These are phyloP conservation scores for Remersonia thermophila DNA, from an alignment of 2,329 filamentous ascomycete genomes.

Conservation along the genomic window DNA sequence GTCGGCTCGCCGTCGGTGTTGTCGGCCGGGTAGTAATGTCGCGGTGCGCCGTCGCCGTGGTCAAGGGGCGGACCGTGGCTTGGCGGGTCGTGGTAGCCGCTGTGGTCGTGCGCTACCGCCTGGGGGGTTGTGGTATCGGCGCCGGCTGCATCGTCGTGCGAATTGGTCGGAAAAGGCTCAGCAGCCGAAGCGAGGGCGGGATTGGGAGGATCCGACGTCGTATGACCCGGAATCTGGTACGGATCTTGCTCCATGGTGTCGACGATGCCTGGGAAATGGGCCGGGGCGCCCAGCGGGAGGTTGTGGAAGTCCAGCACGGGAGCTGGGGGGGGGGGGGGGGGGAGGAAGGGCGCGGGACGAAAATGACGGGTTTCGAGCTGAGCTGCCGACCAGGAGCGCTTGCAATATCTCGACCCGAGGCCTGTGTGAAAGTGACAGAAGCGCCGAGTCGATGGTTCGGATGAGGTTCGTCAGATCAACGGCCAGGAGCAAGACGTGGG, in stretches of 20 bases:
- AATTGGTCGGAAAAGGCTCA: slow-evolving; percentile 23
- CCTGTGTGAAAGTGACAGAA: background rate
- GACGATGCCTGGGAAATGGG: slow-evolving; percentile 39
- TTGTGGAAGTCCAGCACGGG: slow-evolving; percentile 41
- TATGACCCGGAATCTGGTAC: background rate
- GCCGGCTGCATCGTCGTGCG: slow-evolving; percentile 37
- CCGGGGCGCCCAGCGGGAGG: slow-evolving; percentile 35
- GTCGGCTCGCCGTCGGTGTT: slow-evolving; percentile 28
- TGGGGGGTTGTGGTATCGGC: slow-evolving; percentile 37
- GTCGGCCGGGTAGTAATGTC: slow-evolving; percentile 25
- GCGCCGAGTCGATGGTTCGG: slow-evolving; percentile 3
- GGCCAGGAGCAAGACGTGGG: slow-evolving; percentile 1
- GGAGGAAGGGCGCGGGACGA: no score
- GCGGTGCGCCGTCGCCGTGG: slow-evolving; percentile 30
- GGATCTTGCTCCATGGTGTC: slow-evolving; percentile 36
- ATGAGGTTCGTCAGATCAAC: slow-evolving; percentile 7
- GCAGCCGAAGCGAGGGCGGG: slow-evolving; percentile 6
- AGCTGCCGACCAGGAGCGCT: no score
- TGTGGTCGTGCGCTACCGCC: slow-evolving; percentile 21
- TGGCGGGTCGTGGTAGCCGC: slow-evolving; percentile 21
- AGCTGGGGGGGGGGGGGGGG: background rate
- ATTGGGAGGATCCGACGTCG: background rate
- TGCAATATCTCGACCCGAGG: background rate
- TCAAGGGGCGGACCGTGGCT: slow-evolving; percentile 38
- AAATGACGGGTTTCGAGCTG: background rate